Evolutionary conservation across 805 yeast species (phyloP), one percentile per base, ranked within the genome.

Genomic region (Hanseniaspora meyeri): DNA sequence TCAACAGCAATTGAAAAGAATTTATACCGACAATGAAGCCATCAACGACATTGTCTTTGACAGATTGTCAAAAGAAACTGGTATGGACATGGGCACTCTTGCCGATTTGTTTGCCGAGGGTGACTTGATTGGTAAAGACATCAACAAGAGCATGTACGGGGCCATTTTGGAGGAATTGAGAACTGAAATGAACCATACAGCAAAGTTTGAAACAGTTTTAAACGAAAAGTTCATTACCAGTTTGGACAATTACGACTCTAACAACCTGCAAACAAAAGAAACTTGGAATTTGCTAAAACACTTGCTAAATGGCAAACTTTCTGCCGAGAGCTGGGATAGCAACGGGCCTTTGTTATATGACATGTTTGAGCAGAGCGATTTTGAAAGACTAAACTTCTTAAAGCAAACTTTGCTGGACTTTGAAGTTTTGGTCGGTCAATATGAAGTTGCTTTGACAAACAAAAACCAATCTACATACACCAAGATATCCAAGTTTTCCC

Each of bases 261-360:
- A 75, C 56, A 81, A 82, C 63, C 70, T 72, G 37, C 73, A 74
- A 59, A 80, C 79, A 78, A 70, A 75, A 29, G 84, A 79, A 64
- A 76, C 78, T 63, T 72, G 80, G 64, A 70, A 60, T 27, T 62
- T 77, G 52, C 77, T 75, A 57, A 66, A 75, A 1, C 73, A 71
- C 49, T 62, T 77, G 56, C 63, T 70, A 67, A 70, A 76, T 65
- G 67, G 76, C 39, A 78, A 79, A 8, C n/a, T 19, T 4, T 40
- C 43, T 17, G 8, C 11, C 7, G 43, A n/a, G 11, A 70, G 69
- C 49, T 88, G 96, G 96, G 82, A 81, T 60, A 72, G 78, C 55
- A 81, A 82, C 66, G 91, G 93, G 2, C 91, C 95, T 2, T 80
- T 77, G 56, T 79, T 85, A 45, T 84, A 86, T 65, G 83, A 82